Evolutionary conservation across 495 filamentous ascomycete species (phyloP).

Genomic region (Lasiosphaeriaceae sp.): DNA sequence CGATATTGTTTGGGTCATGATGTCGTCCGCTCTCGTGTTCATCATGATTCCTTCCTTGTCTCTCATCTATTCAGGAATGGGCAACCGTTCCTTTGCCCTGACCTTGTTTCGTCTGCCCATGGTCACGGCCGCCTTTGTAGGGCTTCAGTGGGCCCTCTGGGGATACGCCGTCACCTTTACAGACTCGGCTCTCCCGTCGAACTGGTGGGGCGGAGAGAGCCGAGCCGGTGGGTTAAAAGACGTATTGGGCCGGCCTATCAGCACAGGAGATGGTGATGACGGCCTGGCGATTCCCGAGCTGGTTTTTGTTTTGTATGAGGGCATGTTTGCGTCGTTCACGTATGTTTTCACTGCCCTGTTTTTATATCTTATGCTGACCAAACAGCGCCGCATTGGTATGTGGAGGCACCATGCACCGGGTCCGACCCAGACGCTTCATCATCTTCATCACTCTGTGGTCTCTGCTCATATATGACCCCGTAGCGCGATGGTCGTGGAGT

Average conservation of each 20-base stretch:
- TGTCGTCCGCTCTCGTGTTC: slow-evolving; percentile 13
- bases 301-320: slow-evolving; percentile 14
- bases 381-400: slow-evolving; percentile 12
- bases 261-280: slow-evolving; percentile 5
- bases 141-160: slow-evolving; percentile 15
- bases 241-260: slow-evolving; percentile 8
- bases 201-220: slow-evolving; percentile 16
- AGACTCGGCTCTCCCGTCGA: neutral
- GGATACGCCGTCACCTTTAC: slow-evolving; percentile 16
- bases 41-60: slow-evolving; percentile 18
- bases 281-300: slow-evolving; percentile 13
- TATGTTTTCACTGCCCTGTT: neutral
- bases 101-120: slow-evolving; percentile 16
- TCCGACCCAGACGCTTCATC: slow-evolving; percentile 30
- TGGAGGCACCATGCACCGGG: slow-evolving; percentile 15
- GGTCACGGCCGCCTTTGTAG: slow-evolving; percentile 13
- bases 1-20: slow-evolving; percentile 18
- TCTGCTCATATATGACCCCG: slow-evolving; percentile 76
- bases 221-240: slow-evolving; percentile 5
- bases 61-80: slow-evolving; percentile 15
- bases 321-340: slow-evolving; percentile 20
- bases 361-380: neutral
- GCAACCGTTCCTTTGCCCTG: slow-evolving; percentile 16
- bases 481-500: slow-evolving; percentile 92
- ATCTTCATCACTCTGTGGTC: slow-evolving; percentile 86